Conservation (phyloP, 495 filamentous ascomycete genomes). For the Aspergillus homomorphus region DNA sequence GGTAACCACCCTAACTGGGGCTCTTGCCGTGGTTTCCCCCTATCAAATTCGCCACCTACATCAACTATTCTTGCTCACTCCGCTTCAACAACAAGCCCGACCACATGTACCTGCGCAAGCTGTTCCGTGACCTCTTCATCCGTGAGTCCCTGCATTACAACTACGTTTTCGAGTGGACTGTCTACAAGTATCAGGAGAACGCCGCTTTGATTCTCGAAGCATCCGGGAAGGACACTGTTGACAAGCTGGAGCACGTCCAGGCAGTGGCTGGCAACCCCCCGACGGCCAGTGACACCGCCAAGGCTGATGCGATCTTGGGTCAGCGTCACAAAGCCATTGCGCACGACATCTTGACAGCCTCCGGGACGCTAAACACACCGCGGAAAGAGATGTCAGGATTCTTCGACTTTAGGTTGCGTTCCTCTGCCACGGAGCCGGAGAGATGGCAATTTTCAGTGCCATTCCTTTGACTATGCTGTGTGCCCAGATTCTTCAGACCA, state of each 20-base stretch:
- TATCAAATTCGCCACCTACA: conserved; percentile 99
- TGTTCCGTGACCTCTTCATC: conserved; percentile 99
- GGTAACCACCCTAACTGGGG: conserved; percentile 99
- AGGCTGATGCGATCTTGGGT: conserved; percentile 69
- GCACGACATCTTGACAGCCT: conserved; percentile 70
- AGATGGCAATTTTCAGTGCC: too few relatives aligned
- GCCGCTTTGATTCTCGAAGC: conserved; percentile 83
- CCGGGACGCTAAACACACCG: conserved; percentile 80
- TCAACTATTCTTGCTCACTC: conserved; percentile 98
- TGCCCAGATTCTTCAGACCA: too few relatives aligned
- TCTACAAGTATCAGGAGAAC: conserved; percentile 99
- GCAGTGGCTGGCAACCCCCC: conserved; percentile 58
- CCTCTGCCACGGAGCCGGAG: too few relatives aligned
- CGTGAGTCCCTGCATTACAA: conserved; percentile 99
- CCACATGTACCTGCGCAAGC: conserved; percentile 99
- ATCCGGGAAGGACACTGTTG: conserved; percentile 68
- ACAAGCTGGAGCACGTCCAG: conserved; percentile 64
- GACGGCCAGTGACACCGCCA: conserved; percentile 59
- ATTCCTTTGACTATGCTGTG: too few relatives aligned
- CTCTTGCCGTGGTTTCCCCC: conserved; percentile 98
- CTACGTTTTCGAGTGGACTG: conserved; percentile 99
- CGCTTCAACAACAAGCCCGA: conserved; percentile 99
- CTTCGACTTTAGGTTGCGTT: too few relatives aligned
- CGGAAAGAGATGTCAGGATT: conserved; percentile 95
- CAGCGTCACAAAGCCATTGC: conserved; percentile 83